phyloP scores from a whole-genome alignment of 768 basidiomycete species.

The Rhizopogon vinicolor region DNA sequence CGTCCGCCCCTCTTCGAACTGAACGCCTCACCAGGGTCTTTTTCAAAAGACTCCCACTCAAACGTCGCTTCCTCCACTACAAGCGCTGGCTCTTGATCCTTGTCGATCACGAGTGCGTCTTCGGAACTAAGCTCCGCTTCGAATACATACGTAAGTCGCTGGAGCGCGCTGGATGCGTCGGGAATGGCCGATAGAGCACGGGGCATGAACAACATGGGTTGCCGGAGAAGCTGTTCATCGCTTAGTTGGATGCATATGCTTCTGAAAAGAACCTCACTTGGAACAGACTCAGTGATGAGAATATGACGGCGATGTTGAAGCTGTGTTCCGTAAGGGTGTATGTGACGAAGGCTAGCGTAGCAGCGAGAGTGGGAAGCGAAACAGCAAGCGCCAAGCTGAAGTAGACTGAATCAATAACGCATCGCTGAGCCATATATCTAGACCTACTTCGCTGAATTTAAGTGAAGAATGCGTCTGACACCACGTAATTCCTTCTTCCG shows the following conservation, averaged over 20 bases:
- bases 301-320: constrained; percentile 65
- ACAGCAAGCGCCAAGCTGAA: constrained; percentile 47
- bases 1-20: neutral
- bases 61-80: constrained; percentile 52
- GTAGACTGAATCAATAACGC: neutral
- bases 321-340: constrained; percentile 51
- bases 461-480: constrained; percentile 52
- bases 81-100: constrained; percentile 3
- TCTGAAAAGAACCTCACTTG: constrained; percentile 27
- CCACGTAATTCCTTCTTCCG: constrained; percentile 53
- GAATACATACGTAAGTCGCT: constrained; percentile 39
- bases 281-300: constrained; percentile 60
- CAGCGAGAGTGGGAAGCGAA: constrained; percentile 59
- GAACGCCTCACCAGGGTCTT: constrained; percentile 2
- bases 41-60: constrained; percentile 50
- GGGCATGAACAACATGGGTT: constrained; percentile 66
- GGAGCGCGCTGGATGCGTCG: constrained; percentile 61
- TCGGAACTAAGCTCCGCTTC: constrained; percentile 47
- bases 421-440: neutral
- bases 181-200: constrained; percentile 57
- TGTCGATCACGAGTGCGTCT: constrained; percentile 39
- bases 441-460: constrained; percentile 57
- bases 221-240: constrained; percentile 48
- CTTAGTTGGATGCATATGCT: neutral
- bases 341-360: constrained; percentile 62